Percentiles rank a stretch among this genome's conserved stretches.
Conservation (phyloP, 116 monocot genomes). For the Iris pallida region DNA sequence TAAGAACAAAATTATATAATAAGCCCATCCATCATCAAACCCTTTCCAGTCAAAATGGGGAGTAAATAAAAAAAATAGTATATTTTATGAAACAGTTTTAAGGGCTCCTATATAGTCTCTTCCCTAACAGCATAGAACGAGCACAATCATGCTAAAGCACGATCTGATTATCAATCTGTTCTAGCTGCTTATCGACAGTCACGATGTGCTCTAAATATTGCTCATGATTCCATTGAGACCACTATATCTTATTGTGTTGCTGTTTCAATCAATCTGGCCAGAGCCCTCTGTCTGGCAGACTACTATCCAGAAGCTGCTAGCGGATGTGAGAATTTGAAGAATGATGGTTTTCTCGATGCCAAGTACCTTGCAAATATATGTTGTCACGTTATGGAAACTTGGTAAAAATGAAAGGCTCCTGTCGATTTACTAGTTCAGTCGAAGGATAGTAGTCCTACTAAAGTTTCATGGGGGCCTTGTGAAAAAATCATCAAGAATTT, state of each 20-base stretch:
- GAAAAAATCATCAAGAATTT: too few relatives aligned
- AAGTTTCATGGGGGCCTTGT: too few relatives aligned
- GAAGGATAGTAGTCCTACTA: too few relatives aligned
- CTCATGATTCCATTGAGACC: slow-evolving; percentile 11
- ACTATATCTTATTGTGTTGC: slow-evolving; percentile 23
- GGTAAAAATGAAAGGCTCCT: slow-evolving; percentile 66
- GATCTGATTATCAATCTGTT: slow-evolving; percentile 62
- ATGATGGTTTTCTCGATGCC: slow-evolving; percentile 60
- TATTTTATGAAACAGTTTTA: too few relatives aligned
- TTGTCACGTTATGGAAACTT: slow-evolving; percentile 73
- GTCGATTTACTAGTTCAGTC: too few relatives aligned
- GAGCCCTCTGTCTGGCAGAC: slow-evolving; percentile 81
- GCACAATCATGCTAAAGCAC: too few relatives aligned
- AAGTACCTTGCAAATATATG: slow-evolving; percentile 76
- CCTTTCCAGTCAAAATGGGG: too few relatives aligned
- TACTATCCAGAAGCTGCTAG: slow-evolving; percentile 51
- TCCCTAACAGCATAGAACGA: too few relatives aligned
- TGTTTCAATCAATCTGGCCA: slow-evolving; percentile 83
- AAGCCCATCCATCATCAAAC: too few relatives aligned
- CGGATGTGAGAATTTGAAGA: slow-evolving; percentile 68
- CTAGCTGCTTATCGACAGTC: slow-evolving; percentile 57
- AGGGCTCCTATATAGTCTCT: too few relatives aligned
- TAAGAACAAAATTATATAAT: too few relatives aligned
- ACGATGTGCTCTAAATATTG: slow-evolving; percentile 34
- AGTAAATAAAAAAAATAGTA: too few relatives aligned